phyloP scores from a whole-genome alignment of 2,329 filamentous ascomycete species.

The Pestalotiopsis sp. region DNA sequence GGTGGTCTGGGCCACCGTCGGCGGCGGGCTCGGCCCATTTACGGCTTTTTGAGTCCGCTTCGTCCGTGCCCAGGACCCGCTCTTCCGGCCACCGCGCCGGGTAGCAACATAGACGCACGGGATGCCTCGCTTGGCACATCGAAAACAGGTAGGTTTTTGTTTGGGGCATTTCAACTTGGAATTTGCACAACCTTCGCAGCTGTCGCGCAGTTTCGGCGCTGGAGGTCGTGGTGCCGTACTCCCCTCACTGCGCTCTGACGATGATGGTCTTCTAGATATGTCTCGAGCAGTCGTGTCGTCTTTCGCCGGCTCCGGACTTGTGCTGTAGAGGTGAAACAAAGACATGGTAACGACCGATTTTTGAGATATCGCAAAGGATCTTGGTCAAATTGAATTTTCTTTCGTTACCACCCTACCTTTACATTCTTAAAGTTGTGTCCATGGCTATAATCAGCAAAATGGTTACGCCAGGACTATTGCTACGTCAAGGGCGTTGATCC shows the following conservation, averaged over 20 bases:
- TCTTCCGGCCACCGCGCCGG: neutral
- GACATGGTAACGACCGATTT: too few relatives aligned
- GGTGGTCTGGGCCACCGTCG: neutral
- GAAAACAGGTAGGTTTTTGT: conserved; percentile 23
- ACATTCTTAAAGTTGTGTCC: too few relatives aligned
- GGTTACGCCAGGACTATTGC: too few relatives aligned
- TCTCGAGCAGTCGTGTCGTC: too few relatives aligned
- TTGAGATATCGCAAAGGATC: too few relatives aligned
- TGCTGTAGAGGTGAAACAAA: too few relatives aligned
- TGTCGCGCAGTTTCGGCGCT: conserved; percentile 15
- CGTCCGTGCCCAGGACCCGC: neutral
- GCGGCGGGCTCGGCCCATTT: neutral
- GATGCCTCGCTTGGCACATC: conserved; percentile 23
- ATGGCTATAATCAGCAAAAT: too few relatives aligned
- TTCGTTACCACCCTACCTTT: too few relatives aligned
- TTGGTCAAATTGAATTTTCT: too few relatives aligned
- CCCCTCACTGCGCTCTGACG: neutral
- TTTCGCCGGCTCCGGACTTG: too few relatives aligned
- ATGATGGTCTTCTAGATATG: conserved; percentile 2
- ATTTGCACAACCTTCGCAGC: conserved; percentile 24
- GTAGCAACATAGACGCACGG: conserved; percentile 20
- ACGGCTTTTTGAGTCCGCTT: neutral
- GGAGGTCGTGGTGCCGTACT: neutral
- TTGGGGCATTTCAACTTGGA: conserved; percentile 26
- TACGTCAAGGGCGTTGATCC: too few relatives aligned